Conservation (phyloP, 2,329 filamentous ascomycete species). For the Ascochyta lentis region DNA sequence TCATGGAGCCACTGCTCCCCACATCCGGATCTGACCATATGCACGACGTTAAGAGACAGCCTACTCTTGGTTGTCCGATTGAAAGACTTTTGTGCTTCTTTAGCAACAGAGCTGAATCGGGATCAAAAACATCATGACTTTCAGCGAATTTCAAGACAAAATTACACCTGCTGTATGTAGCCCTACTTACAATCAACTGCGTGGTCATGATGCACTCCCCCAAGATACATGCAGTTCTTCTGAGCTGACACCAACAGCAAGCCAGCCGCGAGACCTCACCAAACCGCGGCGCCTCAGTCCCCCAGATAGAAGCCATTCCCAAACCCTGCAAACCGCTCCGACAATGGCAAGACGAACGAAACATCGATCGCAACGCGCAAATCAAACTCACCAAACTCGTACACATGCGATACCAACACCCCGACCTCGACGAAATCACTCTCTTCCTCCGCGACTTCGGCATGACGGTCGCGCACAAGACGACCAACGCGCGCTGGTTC, state of each 20-base stretch:
- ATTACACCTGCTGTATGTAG: conserved; percentile 40
- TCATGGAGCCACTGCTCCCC: conserved; percentile 9
- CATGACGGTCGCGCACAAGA: conserved; percentile 44
- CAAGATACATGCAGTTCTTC: not conserved
- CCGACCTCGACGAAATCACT: conserved; percentile 57
- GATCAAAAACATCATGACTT: conserved; percentile 29
- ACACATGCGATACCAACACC: conserved; percentile 63
- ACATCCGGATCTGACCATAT: conserved; percentile 5
- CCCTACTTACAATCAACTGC: not conserved
- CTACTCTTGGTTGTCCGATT: not conserved
- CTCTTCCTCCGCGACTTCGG: conserved; percentile 51
- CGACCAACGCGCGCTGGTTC: conserved; percentile 58
- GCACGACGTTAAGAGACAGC: not conserved
- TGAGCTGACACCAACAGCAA: conserved; percentile 22
- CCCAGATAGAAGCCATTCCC: conserved; percentile 49
- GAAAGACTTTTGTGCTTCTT: not conserved
- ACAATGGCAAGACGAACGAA: conserved; percentile 48
- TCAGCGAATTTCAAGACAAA: conserved; percentile 41
- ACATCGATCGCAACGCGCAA: conserved; percentile 54
- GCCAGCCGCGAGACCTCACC: conserved; percentile 46
- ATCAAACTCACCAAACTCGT: conserved; percentile 56
- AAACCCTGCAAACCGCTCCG: conserved; percentile 43
- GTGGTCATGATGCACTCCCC: too few species aligned
- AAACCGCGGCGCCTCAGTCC: conserved; percentile 50
- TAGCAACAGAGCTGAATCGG: not conserved